A percentile compares a stretch with the other conserved stretches of the same genome.
These are phyloP conservation scores for Cylindrotheca closterium DNA, from an alignment of 108 stramenopile species.

Conservation along the genomic window DNA sequence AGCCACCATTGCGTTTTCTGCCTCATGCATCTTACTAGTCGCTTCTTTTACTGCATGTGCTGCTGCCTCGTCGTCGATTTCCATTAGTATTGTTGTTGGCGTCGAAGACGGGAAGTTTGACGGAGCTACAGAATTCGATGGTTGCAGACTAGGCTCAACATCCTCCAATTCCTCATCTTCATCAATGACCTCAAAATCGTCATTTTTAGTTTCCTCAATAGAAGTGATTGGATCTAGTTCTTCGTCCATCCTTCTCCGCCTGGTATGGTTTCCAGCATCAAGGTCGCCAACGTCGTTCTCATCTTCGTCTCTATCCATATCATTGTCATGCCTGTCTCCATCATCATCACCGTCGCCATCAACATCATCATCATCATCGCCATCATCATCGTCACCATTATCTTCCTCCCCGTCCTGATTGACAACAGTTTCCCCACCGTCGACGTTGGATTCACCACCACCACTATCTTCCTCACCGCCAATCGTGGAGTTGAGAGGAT, in stretches of 20 bases:
- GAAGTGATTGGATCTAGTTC: no score
- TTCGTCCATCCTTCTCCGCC: no score
- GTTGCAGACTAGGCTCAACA: no score
- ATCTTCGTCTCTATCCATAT: no score
- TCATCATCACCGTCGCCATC: conserved; percentile 1
- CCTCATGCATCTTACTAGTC: conserved; percentile 55
- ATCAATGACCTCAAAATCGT: no score
- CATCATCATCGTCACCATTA: neutral
- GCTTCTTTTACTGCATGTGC: conserved; percentile 68
- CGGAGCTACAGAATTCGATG: no score
- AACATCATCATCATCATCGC: neutral
- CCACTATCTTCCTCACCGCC: conserved; percentile 7
- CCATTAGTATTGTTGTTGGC: no score
- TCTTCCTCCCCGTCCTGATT: conserved; percentile 1
- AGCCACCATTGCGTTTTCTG: conserved; percentile 52
- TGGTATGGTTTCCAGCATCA: no score
- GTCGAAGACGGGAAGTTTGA: no score
- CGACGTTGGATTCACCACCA: neutral
- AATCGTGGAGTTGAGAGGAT: conserved; percentile 2
- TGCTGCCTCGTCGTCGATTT: conserved; percentile 33
- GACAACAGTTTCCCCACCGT: neutral
- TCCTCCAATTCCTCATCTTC: no score
- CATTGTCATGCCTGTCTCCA: conserved; percentile 8
- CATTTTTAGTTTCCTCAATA: no score
- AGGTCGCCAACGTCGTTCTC: no score